Percentiles rank a stretch among this genome's conserved stretches.
phyloP scores from a whole-genome alignment of 2,329 filamentous ascomycete genomes.

The Penicillium sp. region DNA sequence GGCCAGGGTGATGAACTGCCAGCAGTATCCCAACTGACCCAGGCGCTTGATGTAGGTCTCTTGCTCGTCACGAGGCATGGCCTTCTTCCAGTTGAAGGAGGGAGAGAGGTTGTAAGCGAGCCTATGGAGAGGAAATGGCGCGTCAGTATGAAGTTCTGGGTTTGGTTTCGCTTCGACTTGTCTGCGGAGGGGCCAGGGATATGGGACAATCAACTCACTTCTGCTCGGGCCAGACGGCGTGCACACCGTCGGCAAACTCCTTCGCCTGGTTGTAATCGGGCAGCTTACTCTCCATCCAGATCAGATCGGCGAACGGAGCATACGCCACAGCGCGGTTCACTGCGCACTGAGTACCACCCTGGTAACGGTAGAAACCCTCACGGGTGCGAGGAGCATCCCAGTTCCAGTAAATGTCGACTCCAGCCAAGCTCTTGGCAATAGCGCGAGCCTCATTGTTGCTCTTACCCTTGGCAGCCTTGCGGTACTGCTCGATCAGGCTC shows the following conservation, averaged over 20 bases:
- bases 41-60: constrained; percentile 95
- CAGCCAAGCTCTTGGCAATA: constrained; percentile 69
- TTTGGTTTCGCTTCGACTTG: too few species aligned
- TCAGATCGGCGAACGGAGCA: constrained; percentile 87
- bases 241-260: constrained; percentile 89
- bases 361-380: constrained; percentile 90
- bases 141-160: constrained; percentile 11
- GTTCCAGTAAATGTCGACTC: constrained; percentile 80
- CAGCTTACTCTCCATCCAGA: constrained; percentile 99
- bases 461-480: constrained; percentile 67
- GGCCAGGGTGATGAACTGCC: constrained; percentile 99
- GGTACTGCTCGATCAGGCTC: constrained; percentile 61
- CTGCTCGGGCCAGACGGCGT: constrained; percentile 90
- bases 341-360: constrained; percentile 85
- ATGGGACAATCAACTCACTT: constrained; percentile 58
- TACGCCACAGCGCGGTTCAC: constrained; percentile 87
- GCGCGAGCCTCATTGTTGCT: constrained; percentile 74
- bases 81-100: constrained; percentile 99
- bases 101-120: constrained; percentile 97
- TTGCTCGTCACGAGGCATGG: constrained; percentile 85
- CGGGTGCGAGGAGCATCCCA: constrained; percentile 91
- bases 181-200: neutral
- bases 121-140: constrained; percentile 41
- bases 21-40: constrained; percentile 85
- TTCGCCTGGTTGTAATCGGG: constrained; percentile 86